phyloP scores from a whole-genome alignment of 345 rosid species.

The Triadica sebifera region DNA sequence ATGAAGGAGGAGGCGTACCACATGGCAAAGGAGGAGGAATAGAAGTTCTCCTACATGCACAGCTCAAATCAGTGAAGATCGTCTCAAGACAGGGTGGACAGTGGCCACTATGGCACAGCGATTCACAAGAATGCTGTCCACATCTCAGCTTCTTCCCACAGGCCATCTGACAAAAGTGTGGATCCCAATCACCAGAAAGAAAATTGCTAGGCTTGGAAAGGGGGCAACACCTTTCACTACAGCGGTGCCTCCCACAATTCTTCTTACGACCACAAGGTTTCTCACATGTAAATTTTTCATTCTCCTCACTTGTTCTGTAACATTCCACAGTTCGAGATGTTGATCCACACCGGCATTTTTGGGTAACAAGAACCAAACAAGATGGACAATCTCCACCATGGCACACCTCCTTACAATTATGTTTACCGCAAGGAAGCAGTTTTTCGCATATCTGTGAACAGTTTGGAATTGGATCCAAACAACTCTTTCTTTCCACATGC shows the following conservation, averaged over 20 bases:
- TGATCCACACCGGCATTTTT: conserved; percentile 79
- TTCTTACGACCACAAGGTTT: conserved; percentile 86
- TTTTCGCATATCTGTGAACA: conserved; percentile 65
- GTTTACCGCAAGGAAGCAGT: conserved; percentile 68
- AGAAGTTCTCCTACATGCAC: conserved; percentile 90
- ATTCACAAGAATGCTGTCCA: conserved; percentile 85
- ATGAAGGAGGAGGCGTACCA: conserved; percentile 83
- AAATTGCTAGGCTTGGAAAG: conserved; percentile 48
- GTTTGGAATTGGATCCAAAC: conserved; percentile 83
- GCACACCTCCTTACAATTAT: conserved; percentile 64
- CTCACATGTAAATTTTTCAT: conserved; percentile 61
- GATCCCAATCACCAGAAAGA: conserved; percentile 64
- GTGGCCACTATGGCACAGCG: conserved; percentile 91
- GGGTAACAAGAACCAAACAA: conserved; percentile 61
- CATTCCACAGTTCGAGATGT: conserved; percentile 74
- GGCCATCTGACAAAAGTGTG: conserved; percentile 78
- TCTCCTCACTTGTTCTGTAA: conserved; percentile 48
- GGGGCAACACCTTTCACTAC: conserved; percentile 94
- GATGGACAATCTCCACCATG: conserved; percentile 86
- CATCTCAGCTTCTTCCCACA: conserved; percentile 94
- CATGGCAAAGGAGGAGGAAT: conserved; percentile 96
- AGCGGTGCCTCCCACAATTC: conserved; percentile 88
- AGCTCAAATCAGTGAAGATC: conserved; percentile 78
- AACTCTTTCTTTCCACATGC: conserved; percentile 65
- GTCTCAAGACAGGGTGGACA: conserved; percentile 94